A percentile compares a stretch with the other conserved stretches of the same genome.
These are phyloP conservation scores for Fusarium hostae DNA, from an alignment of 2,329 filamentous ascomycete species.

Conservation along the genomic window DNA sequence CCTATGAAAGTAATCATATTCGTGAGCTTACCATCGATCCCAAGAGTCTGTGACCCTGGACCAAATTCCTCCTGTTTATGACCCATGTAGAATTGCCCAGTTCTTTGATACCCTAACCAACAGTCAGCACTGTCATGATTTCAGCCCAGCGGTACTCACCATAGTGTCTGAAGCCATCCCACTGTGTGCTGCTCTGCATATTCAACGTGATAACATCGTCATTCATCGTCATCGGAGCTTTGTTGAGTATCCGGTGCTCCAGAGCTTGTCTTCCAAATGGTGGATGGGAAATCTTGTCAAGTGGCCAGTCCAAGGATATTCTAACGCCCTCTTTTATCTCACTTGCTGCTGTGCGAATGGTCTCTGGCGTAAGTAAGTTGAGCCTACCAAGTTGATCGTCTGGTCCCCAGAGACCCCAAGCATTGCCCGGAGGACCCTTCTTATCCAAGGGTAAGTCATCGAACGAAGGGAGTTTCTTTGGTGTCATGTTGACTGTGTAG, in stretches of 20 bases:
- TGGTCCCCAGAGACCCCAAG: not conserved
- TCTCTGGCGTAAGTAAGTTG: not conserved
- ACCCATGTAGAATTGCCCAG: not conserved
- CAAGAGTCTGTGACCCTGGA: not conserved
- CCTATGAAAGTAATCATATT: fast-evolving
- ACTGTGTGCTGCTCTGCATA: not conserved
- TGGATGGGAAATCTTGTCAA: not conserved
- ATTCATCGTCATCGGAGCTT: not conserved
- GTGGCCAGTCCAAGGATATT: not conserved
- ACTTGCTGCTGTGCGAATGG: not conserved
- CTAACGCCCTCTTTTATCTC: not conserved
- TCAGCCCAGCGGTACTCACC: not conserved
- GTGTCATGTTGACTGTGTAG: not conserved
- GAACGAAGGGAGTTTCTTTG: not conserved
- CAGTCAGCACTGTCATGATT: not conserved
- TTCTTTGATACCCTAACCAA: not conserved
- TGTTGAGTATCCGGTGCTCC: not conserved
- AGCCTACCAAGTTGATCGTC: not conserved
- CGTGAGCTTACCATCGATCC: not conserved
- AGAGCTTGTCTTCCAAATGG: not conserved
- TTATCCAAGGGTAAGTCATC: not conserved
- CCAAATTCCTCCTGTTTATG: not conserved
- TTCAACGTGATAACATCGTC: not conserved
- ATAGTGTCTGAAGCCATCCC: not conserved
- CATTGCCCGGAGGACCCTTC: not conserved